These are phyloP conservation scores for Oryza longistaminata DNA, from an alignment of 176 grass and related monocot species.

Conservation along the genomic window DNA sequence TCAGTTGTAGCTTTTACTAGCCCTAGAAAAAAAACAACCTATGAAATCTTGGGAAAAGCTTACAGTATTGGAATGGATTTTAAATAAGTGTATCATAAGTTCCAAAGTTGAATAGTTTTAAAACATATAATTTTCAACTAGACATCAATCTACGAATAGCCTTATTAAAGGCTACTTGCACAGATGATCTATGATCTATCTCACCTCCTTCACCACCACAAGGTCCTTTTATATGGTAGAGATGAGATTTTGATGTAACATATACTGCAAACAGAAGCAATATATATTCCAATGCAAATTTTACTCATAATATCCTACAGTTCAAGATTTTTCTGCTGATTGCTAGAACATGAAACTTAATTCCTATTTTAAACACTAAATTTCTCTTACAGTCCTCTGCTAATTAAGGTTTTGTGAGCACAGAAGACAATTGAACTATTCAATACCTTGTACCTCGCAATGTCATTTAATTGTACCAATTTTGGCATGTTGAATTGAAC, in stretches of 20 bases:
- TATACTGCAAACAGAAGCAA: background rate
- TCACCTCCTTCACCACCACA: background rate
- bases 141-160: background rate
- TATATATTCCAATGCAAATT: background rate
- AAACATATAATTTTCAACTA: background rate
- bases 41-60: slow-evolving; percentile 1
- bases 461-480: background rate
- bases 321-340: background rate
- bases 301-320: background rate
- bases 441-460: background rate
- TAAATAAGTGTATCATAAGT: background rate
- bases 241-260: background rate
- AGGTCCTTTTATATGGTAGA: background rate
- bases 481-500: background rate
- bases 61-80: background rate
- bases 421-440: background rate
- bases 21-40: background rate
- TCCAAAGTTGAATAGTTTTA: background rate
- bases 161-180: background rate
- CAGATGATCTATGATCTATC: background rate
- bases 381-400: background rate
- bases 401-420: background rate
- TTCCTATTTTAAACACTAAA: background rate
- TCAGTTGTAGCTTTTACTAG: background rate
- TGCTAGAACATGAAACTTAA: background rate